Evolutionary conservation across 306 rosid genomes (phyloP), one percentile per base, ranked within the genome.

Genomic region (Sicyos baderoa): DNA sequence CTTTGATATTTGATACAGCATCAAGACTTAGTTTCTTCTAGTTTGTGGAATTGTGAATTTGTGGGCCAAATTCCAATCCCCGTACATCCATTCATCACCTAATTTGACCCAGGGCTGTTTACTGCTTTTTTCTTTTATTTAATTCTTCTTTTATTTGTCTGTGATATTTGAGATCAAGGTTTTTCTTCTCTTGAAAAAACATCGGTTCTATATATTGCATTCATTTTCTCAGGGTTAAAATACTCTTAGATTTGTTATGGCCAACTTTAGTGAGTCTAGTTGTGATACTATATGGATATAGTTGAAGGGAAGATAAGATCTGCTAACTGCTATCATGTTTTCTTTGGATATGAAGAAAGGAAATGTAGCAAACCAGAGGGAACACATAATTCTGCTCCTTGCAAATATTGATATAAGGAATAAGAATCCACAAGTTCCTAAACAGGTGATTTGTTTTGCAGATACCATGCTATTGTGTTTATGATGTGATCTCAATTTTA

Each of bases 341-440:
- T 79, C 74, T 74, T 73, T 72, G 82, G 76, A 65, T 74, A 74
- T 68, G 77, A 82, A 94, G 99, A 90, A 90, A 90, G 99, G 97
- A 82, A 94, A 94, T 75, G 90, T 85, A 75, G 97, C 91, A 73
- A 94, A 94, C 80, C 99, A 94, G 79, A 87, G 97, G 86, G 99
- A 94, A 77, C 99, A 94, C 81, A 79, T 94, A 58, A 83, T 94
- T 76, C 74, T 94, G 83, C 80, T 94, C 50, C 96, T 94, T 81
- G 97, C 99, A 77, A 94, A 94, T 80, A 79, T 94, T 42, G 78
- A 80, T 68, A 80, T 78, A 56, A 76, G 96, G 81, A 75, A 79
- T 7, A 83, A 77, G 79, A 21, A 58, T 49, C 10, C 42, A 47
- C 82, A 68, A 71, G 75, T 70, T 74, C 7, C 51, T 40, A 48